Percentiles rank a stretch among this genome's conserved stretches.
Evolutionary conservation across 2,329 filamentous ascomycete genomes (phyloP).

Genomic region (Colletotrichum costaricense): DNA sequence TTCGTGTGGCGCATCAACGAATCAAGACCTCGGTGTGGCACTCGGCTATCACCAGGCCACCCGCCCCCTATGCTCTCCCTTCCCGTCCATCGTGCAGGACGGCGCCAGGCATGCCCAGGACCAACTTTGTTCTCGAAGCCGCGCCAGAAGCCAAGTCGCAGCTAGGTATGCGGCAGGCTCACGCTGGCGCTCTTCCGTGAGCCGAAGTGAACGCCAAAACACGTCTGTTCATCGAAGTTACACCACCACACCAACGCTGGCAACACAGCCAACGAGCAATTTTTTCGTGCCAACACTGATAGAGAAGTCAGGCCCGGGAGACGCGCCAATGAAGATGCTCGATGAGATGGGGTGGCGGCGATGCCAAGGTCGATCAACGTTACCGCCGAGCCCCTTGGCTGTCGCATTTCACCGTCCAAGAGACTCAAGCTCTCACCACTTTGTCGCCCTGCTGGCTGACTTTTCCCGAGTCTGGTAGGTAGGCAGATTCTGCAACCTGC

Average conservation of each 20-base stretch:
- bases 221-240: not conserved
- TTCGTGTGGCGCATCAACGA: not conserved
- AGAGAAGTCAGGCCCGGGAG: slow-evolving; percentile 18
- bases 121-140: slow-evolving; percentile 32
- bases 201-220: slow-evolving; percentile 3
- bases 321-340: slow-evolving; percentile 21
- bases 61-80: not conserved
- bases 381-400: slow-evolving; percentile 28
- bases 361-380: slow-evolving; percentile 37
- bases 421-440: not conserved
- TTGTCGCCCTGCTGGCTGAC: not conserved
- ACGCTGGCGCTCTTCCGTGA: not conserved
- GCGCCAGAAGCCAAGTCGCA: slow-evolving; percentile 30
- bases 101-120: not conserved
- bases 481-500: not conserved
- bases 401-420: slow-evolving; percentile 11
- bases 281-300: slow-evolving; percentile 25
- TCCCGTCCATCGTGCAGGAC: slow-evolving; percentile 12
- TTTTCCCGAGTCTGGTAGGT: not conserved
- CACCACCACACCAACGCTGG: not conserved
- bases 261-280: slow-evolving; percentile 13
- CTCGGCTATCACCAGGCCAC: slow-evolving; percentile 22
- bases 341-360: slow-evolving; percentile 12
- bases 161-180: not conserved
- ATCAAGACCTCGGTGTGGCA: slow-evolving; percentile 8